A percentile compares a stretch with the other conserved stretches of the same genome.
These are phyloP conservation scores for Chaetothyriales sp. DNA, from an alignment of 2,329 filamentous ascomycete species.

Conservation along the genomic window DNA sequence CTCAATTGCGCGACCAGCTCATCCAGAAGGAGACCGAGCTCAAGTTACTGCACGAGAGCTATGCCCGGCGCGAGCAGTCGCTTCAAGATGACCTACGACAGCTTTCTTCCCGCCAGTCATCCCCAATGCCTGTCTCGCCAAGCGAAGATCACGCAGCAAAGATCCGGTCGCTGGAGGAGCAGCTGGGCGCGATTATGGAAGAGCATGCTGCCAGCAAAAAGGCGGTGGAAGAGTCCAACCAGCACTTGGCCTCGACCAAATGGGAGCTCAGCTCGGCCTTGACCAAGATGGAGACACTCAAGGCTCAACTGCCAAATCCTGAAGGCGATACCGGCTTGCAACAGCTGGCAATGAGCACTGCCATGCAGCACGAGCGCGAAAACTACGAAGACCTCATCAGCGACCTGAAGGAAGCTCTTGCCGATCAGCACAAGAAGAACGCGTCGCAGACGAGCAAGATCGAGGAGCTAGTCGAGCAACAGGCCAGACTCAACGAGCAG, in stretches of 20 bases:
- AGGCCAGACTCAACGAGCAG: slow-evolving; percentile 49
- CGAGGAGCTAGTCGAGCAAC: slow-evolving; percentile 56
- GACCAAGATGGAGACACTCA: slow-evolving; percentile 36
- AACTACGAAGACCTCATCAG: slow-evolving; percentile 47
- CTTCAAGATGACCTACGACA: slow-evolving; percentile 55
- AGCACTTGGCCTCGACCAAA: slow-evolving; percentile 56
- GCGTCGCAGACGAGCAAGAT: slow-evolving; percentile 54
- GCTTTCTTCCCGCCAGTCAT: slow-evolving; percentile 30
- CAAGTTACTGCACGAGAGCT: slow-evolving; percentile 53
- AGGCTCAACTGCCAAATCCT: slow-evolving; percentile 20
- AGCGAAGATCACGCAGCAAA: background rate
- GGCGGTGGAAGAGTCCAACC: slow-evolving; percentile 57
- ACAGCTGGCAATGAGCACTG: slow-evolving; percentile 26
- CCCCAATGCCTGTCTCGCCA: slow-evolving; percentile 15
- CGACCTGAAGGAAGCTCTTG: slow-evolving; percentile 56
- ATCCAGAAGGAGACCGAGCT: slow-evolving; percentile 75
- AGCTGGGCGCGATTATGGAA: slow-evolving; percentile 58
- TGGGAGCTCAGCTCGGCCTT: slow-evolving; percentile 55
- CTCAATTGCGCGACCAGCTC: slow-evolving; percentile 73
- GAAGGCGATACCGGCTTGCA: slow-evolving; percentile 14
- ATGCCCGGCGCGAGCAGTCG: slow-evolving; percentile 60
- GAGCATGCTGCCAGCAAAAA: slow-evolving; percentile 60
- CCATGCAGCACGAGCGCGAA: slow-evolving; percentile 35
- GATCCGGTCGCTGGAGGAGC: slow-evolving; percentile 45
- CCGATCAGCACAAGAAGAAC: slow-evolving; percentile 65